Evolutionary conservation across 2,329 filamentous ascomycete genomes (phyloP).

Genomic region (Botryotinia narcissicola): DNA sequence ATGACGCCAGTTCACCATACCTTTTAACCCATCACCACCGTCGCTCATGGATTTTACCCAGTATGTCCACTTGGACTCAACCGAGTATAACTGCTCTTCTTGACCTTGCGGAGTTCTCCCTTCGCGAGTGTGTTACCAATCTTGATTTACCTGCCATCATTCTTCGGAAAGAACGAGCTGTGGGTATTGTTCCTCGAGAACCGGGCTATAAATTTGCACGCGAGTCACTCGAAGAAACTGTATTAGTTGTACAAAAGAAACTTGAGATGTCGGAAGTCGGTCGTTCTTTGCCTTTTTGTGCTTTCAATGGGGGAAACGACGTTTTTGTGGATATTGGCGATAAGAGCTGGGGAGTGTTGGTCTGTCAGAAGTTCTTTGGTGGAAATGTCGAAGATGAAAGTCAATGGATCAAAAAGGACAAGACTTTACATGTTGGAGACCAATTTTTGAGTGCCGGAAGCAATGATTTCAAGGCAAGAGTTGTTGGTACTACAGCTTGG

Average conservation of each 20-base stretch:
- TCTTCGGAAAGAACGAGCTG: slow-evolving; percentile 83
- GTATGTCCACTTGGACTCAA: slow-evolving; percentile 76
- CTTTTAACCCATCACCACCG: slow-evolving; percentile 67
- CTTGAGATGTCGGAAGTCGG: slow-evolving; percentile 77
- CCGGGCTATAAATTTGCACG: slow-evolving; percentile 69
- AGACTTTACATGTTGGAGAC: slow-evolving; percentile 91
- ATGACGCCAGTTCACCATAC: slow-evolving; percentile 60
- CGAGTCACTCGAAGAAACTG: slow-evolving; percentile 92
- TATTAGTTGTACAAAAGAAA: slow-evolving; percentile 89
- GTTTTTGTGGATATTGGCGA: slow-evolving; percentile 99
- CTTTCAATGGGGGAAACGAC: slow-evolving; percentile 96
- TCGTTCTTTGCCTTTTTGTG: slow-evolving; percentile 77
- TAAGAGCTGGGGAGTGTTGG: slow-evolving; percentile 92
- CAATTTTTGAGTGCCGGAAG: slow-evolving; percentile 94
- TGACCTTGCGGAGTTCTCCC: slow-evolving; percentile 80
- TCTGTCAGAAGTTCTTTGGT: slow-evolving; percentile 88
- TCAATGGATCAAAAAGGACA: slow-evolving; percentile 60
- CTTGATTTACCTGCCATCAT: slow-evolving; percentile 77
- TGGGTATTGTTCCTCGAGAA: slow-evolving; percentile 69
- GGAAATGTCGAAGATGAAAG: slow-evolving; percentile 33
- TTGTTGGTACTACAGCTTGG: slow-evolving; percentile 94
- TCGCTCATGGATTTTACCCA: slow-evolving; percentile 69
- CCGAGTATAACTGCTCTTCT: slow-evolving; percentile 76
- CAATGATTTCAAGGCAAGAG: slow-evolving; percentile 94
- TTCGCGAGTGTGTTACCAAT: slow-evolving; percentile 76